These are phyloP conservation scores for Evansstolkia leycettana DNA, from an alignment of 495 filamentous ascomycete species.

Conservation along the genomic window DNA sequence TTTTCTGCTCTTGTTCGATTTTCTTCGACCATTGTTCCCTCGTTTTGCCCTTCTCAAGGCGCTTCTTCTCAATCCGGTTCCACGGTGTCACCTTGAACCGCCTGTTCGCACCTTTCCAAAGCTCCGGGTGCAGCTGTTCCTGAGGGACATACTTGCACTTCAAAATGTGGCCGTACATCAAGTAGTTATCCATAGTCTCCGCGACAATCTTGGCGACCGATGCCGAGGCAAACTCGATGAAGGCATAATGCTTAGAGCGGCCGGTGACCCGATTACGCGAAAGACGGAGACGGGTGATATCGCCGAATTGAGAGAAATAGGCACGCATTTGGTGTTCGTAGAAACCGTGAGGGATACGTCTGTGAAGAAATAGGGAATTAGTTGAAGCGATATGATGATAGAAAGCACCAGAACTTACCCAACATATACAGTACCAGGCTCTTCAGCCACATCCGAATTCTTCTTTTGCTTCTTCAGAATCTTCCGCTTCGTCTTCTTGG, in stretches of 20 bases:
- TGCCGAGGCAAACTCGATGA: slow-evolving; percentile 71
- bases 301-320: slow-evolving; percentile 94
- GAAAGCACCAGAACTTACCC: slow-evolving; percentile 30
- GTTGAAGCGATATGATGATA: background rate
- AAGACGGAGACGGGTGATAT: slow-evolving; percentile 67
- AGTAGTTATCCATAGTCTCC: slow-evolving; percentile 94
- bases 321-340: slow-evolving; percentile 89
- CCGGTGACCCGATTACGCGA: slow-evolving; percentile 87
- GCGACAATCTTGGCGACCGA: slow-evolving; percentile 80
- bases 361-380: slow-evolving; percentile 7
- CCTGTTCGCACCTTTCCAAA: slow-evolving; percentile 80
- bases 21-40: slow-evolving; percentile 66
- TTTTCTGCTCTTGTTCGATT: slow-evolving; percentile 56
- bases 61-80: slow-evolving; percentile 67
- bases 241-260: slow-evolving; percentile 80
- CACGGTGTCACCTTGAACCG: slow-evolving; percentile 80
- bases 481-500: slow-evolving; percentile 50
- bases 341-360: slow-evolving; percentile 86
- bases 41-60: slow-evolving; percentile 54
- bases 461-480: slow-evolving; percentile 38
- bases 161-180: slow-evolving; percentile 84
- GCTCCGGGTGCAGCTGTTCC: slow-evolving; percentile 62
- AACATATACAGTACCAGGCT: slow-evolving; percentile 75
- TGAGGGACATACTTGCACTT: slow-evolving; percentile 67
- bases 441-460: slow-evolving; percentile 23